Evolutionary conservation across 192 early-diverging fungal species (phyloP), one percentile per base, ranked within the genome.

Genomic region (Dimargaris xerosporica): DNA sequence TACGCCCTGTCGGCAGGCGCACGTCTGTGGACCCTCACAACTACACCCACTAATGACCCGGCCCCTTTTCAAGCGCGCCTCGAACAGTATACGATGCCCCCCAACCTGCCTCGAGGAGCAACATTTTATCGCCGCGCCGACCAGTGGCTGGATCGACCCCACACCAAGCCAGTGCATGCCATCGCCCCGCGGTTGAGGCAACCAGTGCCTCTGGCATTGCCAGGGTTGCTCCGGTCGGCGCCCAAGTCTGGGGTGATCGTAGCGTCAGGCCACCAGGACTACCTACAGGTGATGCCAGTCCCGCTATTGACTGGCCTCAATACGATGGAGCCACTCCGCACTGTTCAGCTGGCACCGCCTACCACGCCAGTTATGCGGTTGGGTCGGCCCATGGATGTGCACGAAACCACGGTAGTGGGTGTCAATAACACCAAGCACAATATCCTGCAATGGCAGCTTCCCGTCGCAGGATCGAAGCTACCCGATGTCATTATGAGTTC

Each of bases 361-460:
- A 7, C 25, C 2, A 50, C 19, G 17, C 47, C 16, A 59, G 61
- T 19, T 62, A 65, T 17, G 56, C 56, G 31, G 2, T 34, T 59
- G 13, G n/a, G 5, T 69, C 66, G 63, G 63, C 61, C 47, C 44
- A 25, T 54, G 19, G 53, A 54, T 10, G 53, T 54, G 19, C 53
- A 54, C 25, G 53, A 29, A 6, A 28, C 19, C 3, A 54, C 53
- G 2, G 53, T 54, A 28, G 21, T 54, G 53, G 53, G 53, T 9
- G 21, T 28, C 21, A 26, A 54, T 10, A 54, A 21, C 15, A 5
- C 6, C 21, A 15, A 19, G 15, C 19, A 26, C 21, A 28, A 13
- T 28, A 16, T 54, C 21, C 19, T 54, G 21, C 21, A 26, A 13
- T 54, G 53, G 53, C n/a, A 54, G 21, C 1, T 54, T 1, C 53